phyloP scores from a whole-genome alignment of 371 early-diverging fungal genomes.

The Nematocida sp. region DNA sequence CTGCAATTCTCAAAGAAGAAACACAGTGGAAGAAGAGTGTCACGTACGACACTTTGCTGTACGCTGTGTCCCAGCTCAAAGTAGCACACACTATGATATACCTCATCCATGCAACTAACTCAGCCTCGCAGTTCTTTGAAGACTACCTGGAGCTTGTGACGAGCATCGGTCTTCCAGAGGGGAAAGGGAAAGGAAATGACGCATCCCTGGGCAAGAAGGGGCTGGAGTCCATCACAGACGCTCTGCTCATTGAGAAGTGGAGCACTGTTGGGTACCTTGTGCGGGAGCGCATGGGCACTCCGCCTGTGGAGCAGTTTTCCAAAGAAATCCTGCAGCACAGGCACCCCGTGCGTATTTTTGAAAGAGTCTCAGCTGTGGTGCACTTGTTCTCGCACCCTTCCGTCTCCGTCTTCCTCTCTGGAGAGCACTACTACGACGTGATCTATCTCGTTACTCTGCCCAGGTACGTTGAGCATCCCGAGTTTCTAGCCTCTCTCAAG shows the following conservation, averaged over 20 bases:
- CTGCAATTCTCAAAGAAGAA: not conserved
- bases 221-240: not conserved
- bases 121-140: not conserved
- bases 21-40: slow-evolving; percentile 16
- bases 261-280: slow-evolving; percentile 26
- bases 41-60: slow-evolving; percentile 17
- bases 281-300: not conserved
- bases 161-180: not conserved
- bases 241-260: slow-evolving; percentile 40
- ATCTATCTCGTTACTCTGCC: slow-evolving; percentile 45
- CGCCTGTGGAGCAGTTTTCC: not conserved
- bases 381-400: slow-evolving; percentile 7
- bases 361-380: slow-evolving; percentile 5
- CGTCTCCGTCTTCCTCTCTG: slow-evolving; percentile 1
- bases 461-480: slow-evolving; percentile 1
- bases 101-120: slow-evolving; percentile 6
- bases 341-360: slow-evolving; percentile 4
- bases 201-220: slow-evolving; percentile 11
- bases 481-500: slow-evolving; percentile 12
- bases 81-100: slow-evolving; percentile 14
- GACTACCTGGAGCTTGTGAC: not conserved
- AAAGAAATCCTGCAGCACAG: slow-evolving; percentile 9
- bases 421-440: slow-evolving; percentile 16
- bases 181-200: too few species aligned
- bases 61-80: slow-evolving; percentile 16